Base-by-base conservation (phyloP, 1,284 basidiomycete genomes). In the Phylloboletellus chloephorus region DNA sequence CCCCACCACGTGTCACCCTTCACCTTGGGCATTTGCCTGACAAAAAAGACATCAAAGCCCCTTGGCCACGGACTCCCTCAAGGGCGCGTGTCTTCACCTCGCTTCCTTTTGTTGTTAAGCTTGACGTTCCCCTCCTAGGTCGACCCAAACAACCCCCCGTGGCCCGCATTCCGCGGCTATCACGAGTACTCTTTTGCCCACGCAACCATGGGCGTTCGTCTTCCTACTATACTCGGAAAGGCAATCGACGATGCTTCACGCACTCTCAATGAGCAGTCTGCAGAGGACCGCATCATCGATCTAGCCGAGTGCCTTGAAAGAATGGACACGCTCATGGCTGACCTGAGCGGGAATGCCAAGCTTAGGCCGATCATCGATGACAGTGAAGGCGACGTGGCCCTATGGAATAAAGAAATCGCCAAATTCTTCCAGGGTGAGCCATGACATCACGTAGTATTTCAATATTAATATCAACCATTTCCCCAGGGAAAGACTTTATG, bases 371-470 rank as follows among this genome's bases (percentile, higher is more conserved):
- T 95, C 59, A 68, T 91, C 33, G 94, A 98, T 62, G 94, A 98
- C 57, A 83, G 80, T 46, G 93, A 96, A 60, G 94, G 84, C 19
- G 94, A 98, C 56, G 85, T 98, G 26, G 84, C 93, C 2, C 74
- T 97, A 12, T 98, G 94, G 94, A 98, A 98, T 70, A 96, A 97
- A 61, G 88, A 90, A 63, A 92, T 93, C 38, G 88, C 88, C 31
- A 89, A 88, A 60, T 96, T 81, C 65, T 96, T 96, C 71, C 82
- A 89, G 67, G 92, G 90, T 79, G 47, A 49, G 63, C 53, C 11
- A 15, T 20, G 11, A 3, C 36, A 4, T 20, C 31, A 21, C 7
- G 3, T 23, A 25, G 19, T 34, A 2, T 17, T 30, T 4, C 22
- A 5, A 11, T 23, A 15, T n/a, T 15, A 28, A 54, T 21, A n/a